These are phyloP conservation scores for Diaporthe ilicicola DNA, from an alignment of 2,329 filamentous ascomycete genomes.

Conservation along the genomic window DNA sequence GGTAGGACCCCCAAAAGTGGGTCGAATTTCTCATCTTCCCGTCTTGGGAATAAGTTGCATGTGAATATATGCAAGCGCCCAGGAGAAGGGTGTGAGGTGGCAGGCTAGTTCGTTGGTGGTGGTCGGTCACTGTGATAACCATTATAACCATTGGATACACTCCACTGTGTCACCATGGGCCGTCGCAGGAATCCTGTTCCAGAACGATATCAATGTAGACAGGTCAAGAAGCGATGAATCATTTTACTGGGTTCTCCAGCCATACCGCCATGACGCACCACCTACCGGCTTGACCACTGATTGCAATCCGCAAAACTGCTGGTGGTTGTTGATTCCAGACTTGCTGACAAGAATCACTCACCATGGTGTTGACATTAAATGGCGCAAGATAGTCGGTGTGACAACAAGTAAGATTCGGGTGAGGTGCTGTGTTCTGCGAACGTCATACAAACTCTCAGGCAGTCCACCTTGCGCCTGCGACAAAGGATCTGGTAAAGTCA, in stretches of 20 bases:
- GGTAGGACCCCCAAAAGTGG: slow-evolving; percentile 16
- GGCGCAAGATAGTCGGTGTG: slow-evolving; percentile 25
- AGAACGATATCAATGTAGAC: not conserved
- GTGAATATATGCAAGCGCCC: slow-evolving; percentile 28
- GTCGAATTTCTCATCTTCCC: not conserved
- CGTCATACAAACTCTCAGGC: not conserved
- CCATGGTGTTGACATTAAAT: not conserved
- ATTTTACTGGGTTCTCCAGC: not conserved
- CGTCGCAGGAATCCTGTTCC: not conserved
- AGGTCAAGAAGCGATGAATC: slow-evolving; percentile 18
- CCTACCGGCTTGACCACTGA: not conserved
- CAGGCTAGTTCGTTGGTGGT: not conserved
- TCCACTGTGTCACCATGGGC: not conserved
- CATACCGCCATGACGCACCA: slow-evolving; percentile 6
- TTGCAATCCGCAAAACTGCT: not conserved
- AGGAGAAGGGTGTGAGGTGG: not conserved
- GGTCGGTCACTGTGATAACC: slow-evolving; percentile 7
- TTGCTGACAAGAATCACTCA: slow-evolving; percentile 8
- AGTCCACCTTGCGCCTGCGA: not conserved
- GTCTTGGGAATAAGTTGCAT: slow-evolving; percentile 18
- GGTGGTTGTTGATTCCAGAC: not conserved
- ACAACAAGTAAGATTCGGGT: not conserved
- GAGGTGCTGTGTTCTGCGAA: not conserved
- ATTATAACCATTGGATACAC: not conserved
- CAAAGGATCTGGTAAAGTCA: not conserved